Conservation (phyloP, 208 protist species). For the Trypanosoma mega region DNA sequence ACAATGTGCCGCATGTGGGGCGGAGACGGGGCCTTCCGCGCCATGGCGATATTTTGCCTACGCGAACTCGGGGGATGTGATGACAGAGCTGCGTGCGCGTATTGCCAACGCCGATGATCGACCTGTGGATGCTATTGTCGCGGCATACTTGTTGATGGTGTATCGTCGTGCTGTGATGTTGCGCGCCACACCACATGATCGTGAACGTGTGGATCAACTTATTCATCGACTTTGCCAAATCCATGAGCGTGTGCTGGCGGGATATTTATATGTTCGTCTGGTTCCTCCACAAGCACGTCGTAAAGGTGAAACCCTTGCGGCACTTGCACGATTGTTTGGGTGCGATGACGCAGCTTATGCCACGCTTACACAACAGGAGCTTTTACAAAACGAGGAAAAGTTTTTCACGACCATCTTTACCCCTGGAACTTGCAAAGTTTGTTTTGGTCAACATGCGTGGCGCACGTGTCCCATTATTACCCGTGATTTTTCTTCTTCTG, state of each 20-base stretch:
- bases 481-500: slow-evolving; percentile 56
- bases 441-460: slow-evolving; percentile 77
- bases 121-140: slow-evolving; percentile 70
- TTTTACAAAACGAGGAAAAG: slow-evolving; percentile 35
- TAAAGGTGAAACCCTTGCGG: slow-evolving; percentile 35
- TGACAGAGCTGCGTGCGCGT: slow-evolving; percentile 67
- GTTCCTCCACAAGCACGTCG: slow-evolving; percentile 37
- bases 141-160: slow-evolving; percentile 80
- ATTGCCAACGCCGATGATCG: slow-evolving; percentile 57
- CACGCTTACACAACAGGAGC: slow-evolving; percentile 24
- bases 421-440: slow-evolving; percentile 66
- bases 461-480: slow-evolving; percentile 79
- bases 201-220: slow-evolving; percentile 59
- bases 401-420: slow-evolving; percentile 70
- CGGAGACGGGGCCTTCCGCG: slow-evolving; percentile 73
- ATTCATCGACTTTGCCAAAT: slow-evolving; percentile 52
- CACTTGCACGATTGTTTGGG: slow-evolving; percentile 33
- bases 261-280: slow-evolving; percentile 75
- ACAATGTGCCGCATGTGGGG: slow-evolving; percentile 71
- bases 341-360: slow-evolving; percentile 25
- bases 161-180: slow-evolving; percentile 79
- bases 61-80: slow-evolving; percentile 47
- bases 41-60: slow-evolving; percentile 76
- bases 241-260: slow-evolving; percentile 81
- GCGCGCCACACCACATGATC: slow-evolving; percentile 67